phyloP scores from a whole-genome alignment of 495 filamentous ascomycete genomes.

The Neurospora sp. region DNA sequence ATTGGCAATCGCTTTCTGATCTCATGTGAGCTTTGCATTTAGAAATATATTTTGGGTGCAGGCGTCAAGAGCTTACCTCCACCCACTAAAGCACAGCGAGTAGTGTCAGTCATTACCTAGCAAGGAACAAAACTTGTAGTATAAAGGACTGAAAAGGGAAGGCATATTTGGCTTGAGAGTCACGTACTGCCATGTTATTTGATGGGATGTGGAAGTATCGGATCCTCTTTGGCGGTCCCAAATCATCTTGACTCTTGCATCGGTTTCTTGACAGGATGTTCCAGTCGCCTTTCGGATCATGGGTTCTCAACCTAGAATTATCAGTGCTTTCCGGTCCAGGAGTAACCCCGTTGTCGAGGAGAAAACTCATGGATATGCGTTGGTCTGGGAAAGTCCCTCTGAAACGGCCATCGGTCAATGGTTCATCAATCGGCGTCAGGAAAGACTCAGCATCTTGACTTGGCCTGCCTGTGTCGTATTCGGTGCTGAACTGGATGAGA shows the following conservation, averaged over 20 bases:
- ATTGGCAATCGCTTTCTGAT: slow-evolving; percentile 11
- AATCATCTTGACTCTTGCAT: neutral
- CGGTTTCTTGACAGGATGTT: neutral
- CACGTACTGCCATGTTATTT: slow-evolving; percentile 14
- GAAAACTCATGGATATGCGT: slow-evolving; percentile 4
- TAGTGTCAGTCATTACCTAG: neutral
- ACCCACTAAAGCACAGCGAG: slow-evolving; percentile 7
- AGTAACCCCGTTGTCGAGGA: neutral
- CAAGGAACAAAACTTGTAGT: neutral
- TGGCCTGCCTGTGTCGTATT: neutral
- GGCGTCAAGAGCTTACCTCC: slow-evolving; percentile 4
- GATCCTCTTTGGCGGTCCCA: neutral
- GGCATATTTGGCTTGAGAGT: neutral
- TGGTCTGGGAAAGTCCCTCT: slow-evolving; percentile 12
- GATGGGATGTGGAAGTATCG: slow-evolving; percentile 14
- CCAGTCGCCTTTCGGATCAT: neutral
- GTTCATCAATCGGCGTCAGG: slow-evolving; percentile 5
- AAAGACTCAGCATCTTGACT: neutral
- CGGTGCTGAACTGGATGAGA: slow-evolving; percentile 9
- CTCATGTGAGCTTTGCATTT: neutral
- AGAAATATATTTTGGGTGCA: neutral
- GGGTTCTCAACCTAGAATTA: neutral
- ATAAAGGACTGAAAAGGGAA: too few relatives aligned
- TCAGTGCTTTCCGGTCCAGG: neutral
- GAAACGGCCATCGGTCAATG: slow-evolving; percentile 6